Evolutionary conservation across 345 rosid genomes (phyloP).

Genomic region (Toxicodendron radicans): DNA sequence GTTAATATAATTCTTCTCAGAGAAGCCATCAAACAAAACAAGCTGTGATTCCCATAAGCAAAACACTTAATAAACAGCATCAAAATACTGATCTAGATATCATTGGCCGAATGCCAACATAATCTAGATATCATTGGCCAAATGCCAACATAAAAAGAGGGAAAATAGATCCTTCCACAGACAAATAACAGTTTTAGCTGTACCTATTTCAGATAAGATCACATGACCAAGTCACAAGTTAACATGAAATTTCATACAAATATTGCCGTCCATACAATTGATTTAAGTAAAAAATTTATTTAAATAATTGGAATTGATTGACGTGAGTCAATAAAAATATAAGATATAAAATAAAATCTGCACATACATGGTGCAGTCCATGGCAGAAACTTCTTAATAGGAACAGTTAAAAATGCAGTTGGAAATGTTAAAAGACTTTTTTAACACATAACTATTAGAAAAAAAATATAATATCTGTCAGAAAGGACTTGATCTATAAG

Average conservation of each 20-base stretch:
- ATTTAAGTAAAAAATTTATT: background rate
- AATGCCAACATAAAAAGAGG: background rate
- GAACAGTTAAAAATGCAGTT: background rate
- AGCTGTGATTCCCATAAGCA: background rate
- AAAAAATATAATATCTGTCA: background rate
- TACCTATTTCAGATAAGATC: background rate
- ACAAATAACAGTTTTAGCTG: background rate
- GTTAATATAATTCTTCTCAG: background rate
- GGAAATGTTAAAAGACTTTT: background rate
- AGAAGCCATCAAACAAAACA: background rate
- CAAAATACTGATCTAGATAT: background rate
- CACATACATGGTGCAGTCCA: conserved; percentile 5
- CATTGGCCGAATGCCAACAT: conserved; percentile 3
- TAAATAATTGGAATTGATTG: background rate
- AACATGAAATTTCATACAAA: background rate
- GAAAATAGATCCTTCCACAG: background rate
- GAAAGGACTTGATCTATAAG: background rate
- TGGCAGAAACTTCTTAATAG: background rate
- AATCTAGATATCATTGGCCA: background rate
- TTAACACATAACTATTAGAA: background rate
- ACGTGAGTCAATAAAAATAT: background rate
- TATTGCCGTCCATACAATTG: background rate
- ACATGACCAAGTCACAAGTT: background rate
- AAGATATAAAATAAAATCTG: background rate
- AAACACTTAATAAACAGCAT: background rate